Evolutionary conservation across 352 stramenopile genomes (phyloP), one percentile per base, ranked within the genome.

Genomic region (Phytopythium cucurbitacearum): DNA sequence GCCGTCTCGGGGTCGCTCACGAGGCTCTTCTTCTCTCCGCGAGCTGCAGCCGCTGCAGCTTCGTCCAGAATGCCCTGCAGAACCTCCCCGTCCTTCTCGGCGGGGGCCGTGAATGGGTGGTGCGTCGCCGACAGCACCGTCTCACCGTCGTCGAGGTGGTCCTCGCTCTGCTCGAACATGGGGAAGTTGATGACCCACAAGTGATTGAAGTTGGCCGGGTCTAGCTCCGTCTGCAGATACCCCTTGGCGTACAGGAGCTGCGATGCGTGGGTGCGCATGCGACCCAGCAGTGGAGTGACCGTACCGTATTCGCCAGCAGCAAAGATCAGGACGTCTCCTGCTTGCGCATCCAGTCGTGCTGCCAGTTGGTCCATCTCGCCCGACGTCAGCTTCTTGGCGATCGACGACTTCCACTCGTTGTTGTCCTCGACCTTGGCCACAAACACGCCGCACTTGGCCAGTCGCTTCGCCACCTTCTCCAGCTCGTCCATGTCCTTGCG

Each of bases 181-280:
- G 87, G 87, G 53, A 96, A 96, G 59, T 95, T 76, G 39, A 87
- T 67, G 34, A 96, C 80, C 85, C 85, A 96, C 39, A 93, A 58
- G 53, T 87, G 78, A 50, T 91, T 57, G 54, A 88, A 93, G 62
- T 89, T 87, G 40, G 68, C 71, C 9, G 80, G 67, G 28, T 81
- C 59, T 12, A 93, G 58, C 53, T 91, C 82, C 4, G 76, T 42
- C 55, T 83, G 72, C 21, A 94, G 57, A 33, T 73, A 72, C 0
- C 81, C 78, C 50, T 83, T 80, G 5, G 65, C 70, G 41, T 87
- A 69, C 55, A 91, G 53, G 42, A 87, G 48, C 57, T 86, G 77
- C 44, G 76, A 65, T 5, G 62, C 66, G 63, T 92, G 70, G 6
- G 71, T 79, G n/a, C 84, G 80, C 62, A 91, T 65, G 36, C 76